Base-by-base conservation (phyloP, 192 early-diverging fungal species). In the Podila clonocystis region DNA sequence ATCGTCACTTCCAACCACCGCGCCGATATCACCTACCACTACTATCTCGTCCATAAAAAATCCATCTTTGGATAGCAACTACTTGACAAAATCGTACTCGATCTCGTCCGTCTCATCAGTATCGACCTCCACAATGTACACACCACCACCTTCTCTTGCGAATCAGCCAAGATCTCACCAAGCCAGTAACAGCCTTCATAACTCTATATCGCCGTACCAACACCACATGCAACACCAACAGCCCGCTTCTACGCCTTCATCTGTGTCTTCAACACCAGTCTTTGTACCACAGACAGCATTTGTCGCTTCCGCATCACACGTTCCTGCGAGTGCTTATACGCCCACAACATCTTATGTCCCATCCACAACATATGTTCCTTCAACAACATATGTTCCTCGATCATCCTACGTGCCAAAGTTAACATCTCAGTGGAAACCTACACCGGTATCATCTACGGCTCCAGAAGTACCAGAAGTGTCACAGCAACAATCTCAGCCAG, bases 321-420 rank as follows among this genome's bases (percentile, higher is more conserved):
- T 55, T 29, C 49, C 64, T 24, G 12, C 52, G 26, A 22, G 13
- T 24, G 8, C 52, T n/a, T 55, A 24, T 55, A 22, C 9, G 6
- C 52, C 52, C 19, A 24, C 28, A 38, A 55, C 41, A 49, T 45
- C 36, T 5, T 73, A 61, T 34, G 55, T 50, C 34, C 58, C 72
- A 50, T 63, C 64, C 24, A 22, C 63, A 19, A 48, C 65, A 19
- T 74, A 74, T 63, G 59, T 55, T 34, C 72, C 72, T 20, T 50
- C 61, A 13, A 41, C 73, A 8, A 63, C 60, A 8, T 75, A 68
- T 50, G 66, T 68, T 11, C 73, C 65, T 19, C 63, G 58, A 19
- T 71, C 69, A 6, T 57, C 48, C 17, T 71, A 71, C 36, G 34
- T 52, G 5, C 33, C 69, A 22, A 60, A 71, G 62, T 45, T 62